Conservation (phyloP, 345 rosid species). For the Xanthoceras sorbifolium region DNA sequence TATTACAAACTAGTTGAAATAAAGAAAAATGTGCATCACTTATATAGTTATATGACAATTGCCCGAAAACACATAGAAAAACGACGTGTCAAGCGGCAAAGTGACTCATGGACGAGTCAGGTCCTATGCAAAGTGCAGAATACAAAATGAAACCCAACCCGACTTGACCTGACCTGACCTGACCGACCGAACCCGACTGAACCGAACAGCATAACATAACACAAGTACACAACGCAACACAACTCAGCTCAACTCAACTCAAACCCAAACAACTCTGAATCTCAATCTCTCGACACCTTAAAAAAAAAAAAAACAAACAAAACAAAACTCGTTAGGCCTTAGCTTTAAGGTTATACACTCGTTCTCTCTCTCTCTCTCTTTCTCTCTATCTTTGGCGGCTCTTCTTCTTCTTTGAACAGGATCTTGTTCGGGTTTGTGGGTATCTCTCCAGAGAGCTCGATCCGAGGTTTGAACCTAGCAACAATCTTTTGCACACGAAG, state of each 20-base stretch:
- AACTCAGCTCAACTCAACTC: background rate
- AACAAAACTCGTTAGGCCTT: background rate
- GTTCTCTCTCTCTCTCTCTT: background rate
- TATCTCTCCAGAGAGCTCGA: slow-evolving; percentile 18
- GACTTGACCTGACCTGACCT: too few relatives aligned
- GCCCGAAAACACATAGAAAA: too few relatives aligned
- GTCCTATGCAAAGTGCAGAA: too few relatives aligned
- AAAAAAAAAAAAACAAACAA: background rate
- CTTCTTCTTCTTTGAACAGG: slow-evolving; percentile 18
- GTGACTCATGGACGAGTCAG: too few relatives aligned
- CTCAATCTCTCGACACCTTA: background rate
- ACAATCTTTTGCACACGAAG: slow-evolving; percentile 8
- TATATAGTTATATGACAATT: too few relatives aligned
- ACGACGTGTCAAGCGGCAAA: too few relatives aligned
- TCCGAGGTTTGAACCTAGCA: slow-evolving; percentile 22
- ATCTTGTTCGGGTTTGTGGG: slow-evolving; percentile 6
- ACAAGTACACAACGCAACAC: too few relatives aligned
- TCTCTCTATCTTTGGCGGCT: slow-evolving; percentile 44
- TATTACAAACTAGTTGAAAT: too few relatives aligned
- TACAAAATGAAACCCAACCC: too few relatives aligned
- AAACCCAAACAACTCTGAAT: background rate
- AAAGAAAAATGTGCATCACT: too few relatives aligned
- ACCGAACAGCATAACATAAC: too few relatives aligned
- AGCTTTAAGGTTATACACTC: slow-evolving; percentile 10
- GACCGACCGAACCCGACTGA: too few relatives aligned